These are phyloP conservation scores for Manihot esculenta DNA, from an alignment of 441 rosid species.

Conservation along the genomic window DNA sequence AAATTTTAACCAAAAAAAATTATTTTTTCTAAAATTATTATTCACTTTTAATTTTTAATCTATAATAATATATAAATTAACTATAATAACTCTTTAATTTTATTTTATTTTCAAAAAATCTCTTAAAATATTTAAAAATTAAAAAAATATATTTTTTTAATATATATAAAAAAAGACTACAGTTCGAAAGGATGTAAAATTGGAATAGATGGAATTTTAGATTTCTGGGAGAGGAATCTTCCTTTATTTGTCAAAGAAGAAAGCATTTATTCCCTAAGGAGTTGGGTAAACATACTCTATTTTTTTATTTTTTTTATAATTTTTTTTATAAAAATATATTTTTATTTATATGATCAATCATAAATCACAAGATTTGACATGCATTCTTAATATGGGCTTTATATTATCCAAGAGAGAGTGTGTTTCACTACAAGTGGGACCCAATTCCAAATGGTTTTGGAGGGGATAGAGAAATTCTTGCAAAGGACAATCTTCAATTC, in stretches of 20 bases:
- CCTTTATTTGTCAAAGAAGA: conserved; percentile 71
- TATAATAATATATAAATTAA: too few relatives aligned
- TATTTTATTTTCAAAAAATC: too few relatives aligned
- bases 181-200: too few relatives aligned
- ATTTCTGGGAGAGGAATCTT: conserved; percentile 48
- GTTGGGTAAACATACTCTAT: conserved; percentile 16
- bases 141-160: too few relatives aligned
- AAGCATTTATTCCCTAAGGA: conserved; percentile 62
- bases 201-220: conserved; percentile 4
- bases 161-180: too few relatives aligned
- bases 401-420: neutral
- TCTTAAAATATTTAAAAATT: too few relatives aligned
- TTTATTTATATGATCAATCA: neutral
- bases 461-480: conserved; percentile 23
- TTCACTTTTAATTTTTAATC: too few relatives aligned
- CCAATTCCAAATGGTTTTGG: conserved; percentile 20
- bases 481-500: conserved; percentile 62
- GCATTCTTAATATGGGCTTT: conserved; percentile 13
- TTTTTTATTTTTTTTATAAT: neutral
- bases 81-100: too few relatives aligned
- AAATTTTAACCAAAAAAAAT: too few relatives aligned
- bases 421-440: conserved; percentile 26
- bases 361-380: conserved; percentile 30
- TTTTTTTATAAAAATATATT: neutral
- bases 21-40: too few relatives aligned